Evolutionary conservation across 176 grass and related monocot species (phyloP).

Genomic region (Saccharum officinarum): DNA sequence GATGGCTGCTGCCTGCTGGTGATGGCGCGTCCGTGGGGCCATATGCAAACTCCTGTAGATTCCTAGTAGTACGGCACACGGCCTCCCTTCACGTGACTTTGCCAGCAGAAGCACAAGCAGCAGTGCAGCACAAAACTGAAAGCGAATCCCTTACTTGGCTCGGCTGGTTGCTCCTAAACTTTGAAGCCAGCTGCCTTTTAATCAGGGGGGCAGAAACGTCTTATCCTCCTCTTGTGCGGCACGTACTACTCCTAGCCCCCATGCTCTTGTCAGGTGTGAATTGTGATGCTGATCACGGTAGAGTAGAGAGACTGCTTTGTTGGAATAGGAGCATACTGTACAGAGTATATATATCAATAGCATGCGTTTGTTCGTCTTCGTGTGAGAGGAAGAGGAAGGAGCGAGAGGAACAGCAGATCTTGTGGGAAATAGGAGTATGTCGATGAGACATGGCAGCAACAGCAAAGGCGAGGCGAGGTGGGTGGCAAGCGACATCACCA

Average conservation of each 20-base stretch:
- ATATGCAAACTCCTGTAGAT: slow-evolving; percentile 40
- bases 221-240: neutral
- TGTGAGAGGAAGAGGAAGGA: too few relatives aligned
- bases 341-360: too few relatives aligned
- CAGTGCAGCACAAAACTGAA: neutral
- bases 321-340: neutral
- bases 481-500: neutral
- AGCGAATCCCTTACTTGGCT: neutral
- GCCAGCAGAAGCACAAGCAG: neutral
- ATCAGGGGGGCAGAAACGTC: neutral
- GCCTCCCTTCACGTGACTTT: slow-evolving; percentile 8
- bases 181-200: neutral
- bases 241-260: neutral
- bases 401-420: neutral
- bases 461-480: too few relatives aligned
- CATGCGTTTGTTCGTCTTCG: neutral
- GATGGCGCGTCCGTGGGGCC: neutral
- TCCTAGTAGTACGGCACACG: slow-evolving; percentile 23
- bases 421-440: neutral
- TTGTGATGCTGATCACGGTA: neutral
- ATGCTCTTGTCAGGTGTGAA: neutral
- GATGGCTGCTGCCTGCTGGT: neutral
- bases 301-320: too few relatives aligned
- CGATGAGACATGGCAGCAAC: neutral
- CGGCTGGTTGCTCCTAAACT: neutral